Evolutionary conservation across 345 rosid genomes (phyloP), one percentile per base, ranked within the genome.

Genomic region (Ceriops decandra): DNA sequence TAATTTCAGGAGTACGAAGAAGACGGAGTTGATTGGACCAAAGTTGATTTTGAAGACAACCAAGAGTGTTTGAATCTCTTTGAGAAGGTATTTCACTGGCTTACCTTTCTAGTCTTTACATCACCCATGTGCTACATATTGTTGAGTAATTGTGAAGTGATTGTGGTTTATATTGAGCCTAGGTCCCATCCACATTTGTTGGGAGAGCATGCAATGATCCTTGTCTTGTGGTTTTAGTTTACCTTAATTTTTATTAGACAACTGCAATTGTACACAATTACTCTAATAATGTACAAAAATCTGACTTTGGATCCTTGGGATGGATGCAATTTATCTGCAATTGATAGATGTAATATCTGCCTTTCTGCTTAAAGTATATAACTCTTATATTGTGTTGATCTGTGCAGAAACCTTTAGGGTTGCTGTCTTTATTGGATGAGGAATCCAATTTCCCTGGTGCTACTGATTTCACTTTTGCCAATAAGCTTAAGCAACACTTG

Each of bases 21-120:
- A 53, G 99, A 95, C 68, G 99, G 96, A 68, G 80, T 95, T 78
- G 90, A 90, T 77, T 91, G 95, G 99, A 88, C 86, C 22, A 88
- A 84, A 86, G 95, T 95, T 57, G 90, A 88, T 38, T 95, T 91
- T 73, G 85, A 75, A 57, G 99, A 95, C 78, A 95, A 95, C 72
- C 89, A 95, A 76, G 96, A 88, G 67, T 91, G 96, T 83, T 80
- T 95, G 83, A 86, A 90, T 80, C 80, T 95, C 51, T 83, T 95
- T 81, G 99, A 95, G 80, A 95, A 86, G 97, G 99, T 95, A 81
- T 28, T 24, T 56, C 46, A 10, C 21, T 32, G 46, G 30, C 30
- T 73, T 42, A 49, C 62, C 38, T 59, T 64, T 60, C 30, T 74
- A 20, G 16, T 56, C 10, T 56, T 26, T 21, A 26, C 31, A 21